phyloP scores from a whole-genome alignment of 1,284 basidiomycete species.

The Coniferiporia sulphurascens region DNA sequence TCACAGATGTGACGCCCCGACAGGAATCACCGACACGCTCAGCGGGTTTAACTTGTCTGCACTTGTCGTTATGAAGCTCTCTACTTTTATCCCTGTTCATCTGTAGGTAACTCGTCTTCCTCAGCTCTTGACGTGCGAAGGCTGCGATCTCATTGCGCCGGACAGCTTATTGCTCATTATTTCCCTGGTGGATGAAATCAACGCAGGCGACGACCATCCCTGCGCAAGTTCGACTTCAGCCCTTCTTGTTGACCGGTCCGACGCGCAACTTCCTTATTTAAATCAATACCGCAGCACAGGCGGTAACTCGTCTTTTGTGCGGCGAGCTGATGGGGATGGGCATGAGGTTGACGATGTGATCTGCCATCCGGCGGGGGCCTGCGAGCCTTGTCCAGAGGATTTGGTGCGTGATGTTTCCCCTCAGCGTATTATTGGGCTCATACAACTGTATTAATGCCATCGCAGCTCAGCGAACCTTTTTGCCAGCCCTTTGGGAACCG shows the following conservation, averaged over 20 bases:
- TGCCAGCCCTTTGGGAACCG: slow-evolving; percentile 91
- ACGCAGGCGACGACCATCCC: not conserved
- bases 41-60: too few species aligned
- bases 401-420: slow-evolving; percentile 48
- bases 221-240: not conserved
- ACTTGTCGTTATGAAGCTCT: not conserved
- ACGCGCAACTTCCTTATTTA: not conserved
- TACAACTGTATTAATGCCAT: slow-evolving; percentile 5
- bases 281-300: not conserved
- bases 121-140: not conserved
- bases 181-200: not conserved
- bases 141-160: not conserved
- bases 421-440: not conserved
- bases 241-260: not conserved
- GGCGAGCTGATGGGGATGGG: not conserved
- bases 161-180: not conserved
- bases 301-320: not conserved
- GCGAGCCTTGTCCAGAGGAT: slow-evolving; percentile 78
- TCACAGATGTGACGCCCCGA: too few species aligned
- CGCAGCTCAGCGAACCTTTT: slow-evolving; percentile 77
- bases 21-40: too few species aligned
- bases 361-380: slow-evolving; percentile 75
- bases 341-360: slow-evolving; percentile 29
- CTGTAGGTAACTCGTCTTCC: not conserved
- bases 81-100: not conserved